Conservation (phyloP, 495 filamentous ascomycete genomes). For the Talaromyces liani region DNA sequence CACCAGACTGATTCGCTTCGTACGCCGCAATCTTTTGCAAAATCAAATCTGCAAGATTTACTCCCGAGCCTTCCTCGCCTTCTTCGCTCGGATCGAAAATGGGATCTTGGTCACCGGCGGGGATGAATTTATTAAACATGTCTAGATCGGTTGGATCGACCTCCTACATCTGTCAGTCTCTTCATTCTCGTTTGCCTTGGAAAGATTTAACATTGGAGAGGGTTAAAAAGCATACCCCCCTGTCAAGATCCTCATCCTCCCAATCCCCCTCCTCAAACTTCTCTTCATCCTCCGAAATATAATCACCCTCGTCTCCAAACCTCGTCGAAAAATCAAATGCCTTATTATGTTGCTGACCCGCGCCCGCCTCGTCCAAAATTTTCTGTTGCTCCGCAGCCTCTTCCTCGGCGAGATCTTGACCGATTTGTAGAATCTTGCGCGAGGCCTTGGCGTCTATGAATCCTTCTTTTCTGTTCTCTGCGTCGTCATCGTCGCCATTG, state of each 20-base stretch:
- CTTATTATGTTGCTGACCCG: constrained; percentile 33
- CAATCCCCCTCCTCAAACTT: constrained; percentile 48
- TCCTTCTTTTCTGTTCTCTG: constrained; percentile 32
- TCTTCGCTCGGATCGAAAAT: constrained; percentile 37
- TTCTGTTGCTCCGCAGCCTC: constrained; percentile 46
- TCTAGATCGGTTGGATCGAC: constrained; percentile 85
- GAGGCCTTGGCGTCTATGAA: constrained; percentile 84
- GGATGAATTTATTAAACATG: constrained; percentile 85
- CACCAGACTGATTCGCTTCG: constrained; percentile 58
- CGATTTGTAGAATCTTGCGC: constrained; percentile 79
- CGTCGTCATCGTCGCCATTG: constrained; percentile 48
- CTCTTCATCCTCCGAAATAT: constrained; percentile 49
- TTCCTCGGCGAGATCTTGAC: constrained; percentile 74
- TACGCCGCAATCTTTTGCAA: constrained; percentile 89
- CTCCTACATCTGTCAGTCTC: constrained; percentile 41
- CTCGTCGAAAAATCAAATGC: constrained; percentile 63
- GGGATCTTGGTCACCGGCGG: constrained; percentile 40
- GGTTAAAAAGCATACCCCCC: constrained; percentile 42
- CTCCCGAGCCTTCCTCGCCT: constrained; percentile 47
- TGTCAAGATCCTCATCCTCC: constrained; percentile 64
- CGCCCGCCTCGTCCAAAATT: constrained; percentile 11
- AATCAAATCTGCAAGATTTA: constrained; percentile 86
- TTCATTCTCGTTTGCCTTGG: background rate
- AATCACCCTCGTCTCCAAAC: constrained; percentile 41
- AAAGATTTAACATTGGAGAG: no score